These are phyloP conservation scores for Thielaviopsis cerberus DNA, from an alignment of 2,329 filamentous ascomycete species.

Conservation along the genomic window DNA sequence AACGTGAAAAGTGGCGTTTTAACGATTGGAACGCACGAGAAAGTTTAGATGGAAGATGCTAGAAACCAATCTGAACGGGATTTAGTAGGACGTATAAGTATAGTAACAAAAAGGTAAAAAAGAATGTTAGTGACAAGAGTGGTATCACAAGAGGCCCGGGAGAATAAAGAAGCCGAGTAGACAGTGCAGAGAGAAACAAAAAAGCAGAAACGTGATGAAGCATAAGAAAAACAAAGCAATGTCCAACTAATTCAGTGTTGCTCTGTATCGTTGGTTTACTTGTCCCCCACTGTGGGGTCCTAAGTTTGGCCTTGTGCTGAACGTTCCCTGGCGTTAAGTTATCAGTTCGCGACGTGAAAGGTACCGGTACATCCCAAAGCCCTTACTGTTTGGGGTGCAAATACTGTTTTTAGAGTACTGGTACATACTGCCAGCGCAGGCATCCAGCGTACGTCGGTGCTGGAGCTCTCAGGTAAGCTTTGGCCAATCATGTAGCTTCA, in stretches of 20 bases:
- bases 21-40: not conserved
- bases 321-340: not conserved
- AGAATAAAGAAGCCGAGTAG: not conserved
- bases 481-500: conserved; percentile 6
- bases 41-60: not conserved
- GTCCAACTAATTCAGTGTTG: not conserved
- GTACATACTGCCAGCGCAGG: conserved; percentile 6
- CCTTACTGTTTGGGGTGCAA: too few relatives aligned
- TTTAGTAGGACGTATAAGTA: not conserved
- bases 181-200: not conserved
- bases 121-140: not conserved
- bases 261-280: not conserved
- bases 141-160: too few relatives aligned
- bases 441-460: conserved; percentile 7
- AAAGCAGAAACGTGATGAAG: not conserved
- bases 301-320: not conserved
- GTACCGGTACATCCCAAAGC: not conserved
- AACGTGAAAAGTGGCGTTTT: not conserved
- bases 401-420: not conserved
- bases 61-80: not conserved
- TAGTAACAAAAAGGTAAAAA: not conserved
- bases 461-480: conserved; percentile 6
- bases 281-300: not conserved
- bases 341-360: not conserved
- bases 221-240: not conserved